These are phyloP conservation scores for Begonia fuchsioides DNA, from an alignment of 306 rosid genomes.

Conservation along the genomic window DNA sequence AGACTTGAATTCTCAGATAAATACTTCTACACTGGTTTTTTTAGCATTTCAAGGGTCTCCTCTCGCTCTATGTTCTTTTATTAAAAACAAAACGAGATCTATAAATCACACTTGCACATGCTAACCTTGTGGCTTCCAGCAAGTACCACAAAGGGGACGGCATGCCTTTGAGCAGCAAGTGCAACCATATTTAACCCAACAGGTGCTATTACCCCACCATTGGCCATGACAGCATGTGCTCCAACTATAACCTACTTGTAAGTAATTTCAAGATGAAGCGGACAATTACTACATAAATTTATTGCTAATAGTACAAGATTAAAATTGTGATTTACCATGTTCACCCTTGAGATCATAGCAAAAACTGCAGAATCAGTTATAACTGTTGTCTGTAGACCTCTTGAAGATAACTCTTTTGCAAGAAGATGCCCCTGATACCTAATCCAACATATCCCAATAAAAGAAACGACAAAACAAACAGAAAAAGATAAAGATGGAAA, in stretches of 20 bases:
- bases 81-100: no score
- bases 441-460: neutral
- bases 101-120: no score
- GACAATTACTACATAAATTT: neutral
- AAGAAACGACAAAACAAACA: no score
- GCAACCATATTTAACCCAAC: conserved; percentile 15
- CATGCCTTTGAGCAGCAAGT: conserved; percentile 12
- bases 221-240: conserved; percentile 10
- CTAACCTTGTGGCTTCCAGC: neutral
- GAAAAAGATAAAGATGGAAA: no score
- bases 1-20: no score
- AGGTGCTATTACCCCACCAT: conserved; percentile 9
- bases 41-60: no score
- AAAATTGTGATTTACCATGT: conserved; percentile 4
- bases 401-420: conserved; percentile 7
- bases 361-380: conserved; percentile 12
- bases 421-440: conserved; percentile 11
- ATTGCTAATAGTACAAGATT: neutral
- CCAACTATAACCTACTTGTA: conserved; percentile 8
- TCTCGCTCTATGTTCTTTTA: no score
- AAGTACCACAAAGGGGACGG: conserved; percentile 14
- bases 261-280: neutral
- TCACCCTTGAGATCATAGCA: conserved; percentile 7
- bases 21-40: no score
- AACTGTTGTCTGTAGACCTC: conserved; percentile 5